A percentile compares a stretch with the other conserved stretches of the same genome.
These are phyloP conservation scores for Neofusicoccum ribis DNA, from an alignment of 2,329 filamentous ascomycete species.

Conservation along the genomic window DNA sequence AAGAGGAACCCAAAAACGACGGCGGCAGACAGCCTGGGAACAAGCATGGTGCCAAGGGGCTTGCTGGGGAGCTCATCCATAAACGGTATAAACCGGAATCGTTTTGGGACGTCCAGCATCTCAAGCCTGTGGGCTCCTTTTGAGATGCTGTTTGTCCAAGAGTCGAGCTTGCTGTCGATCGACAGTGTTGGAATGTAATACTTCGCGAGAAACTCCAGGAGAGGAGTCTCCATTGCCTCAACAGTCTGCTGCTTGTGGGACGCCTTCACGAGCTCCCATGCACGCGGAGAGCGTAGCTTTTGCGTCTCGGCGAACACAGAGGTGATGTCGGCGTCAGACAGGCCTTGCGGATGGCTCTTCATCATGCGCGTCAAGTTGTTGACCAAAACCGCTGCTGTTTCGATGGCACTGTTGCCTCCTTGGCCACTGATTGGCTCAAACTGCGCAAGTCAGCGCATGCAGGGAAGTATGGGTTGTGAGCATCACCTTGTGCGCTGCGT, in stretches of 20 bases:
- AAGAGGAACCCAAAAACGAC: neutral
- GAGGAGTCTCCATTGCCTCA: slow-evolving; percentile 9
- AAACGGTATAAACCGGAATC: neutral
- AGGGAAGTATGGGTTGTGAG: too few species aligned
- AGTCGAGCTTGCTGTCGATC: neutral
- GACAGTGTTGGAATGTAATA: slow-evolving; percentile 9
- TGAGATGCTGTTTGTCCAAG: neutral
- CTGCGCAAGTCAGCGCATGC: neutral
- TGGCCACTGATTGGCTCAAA: slow-evolving; percentile 25
- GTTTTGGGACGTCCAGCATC: slow-evolving; percentile 11
- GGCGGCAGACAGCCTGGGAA: neutral
- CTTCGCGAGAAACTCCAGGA: slow-evolving; percentile 10
- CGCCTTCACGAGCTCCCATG: neutral
- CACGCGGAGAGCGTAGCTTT: neutral
- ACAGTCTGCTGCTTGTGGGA: neutral
- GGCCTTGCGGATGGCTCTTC: neutral
- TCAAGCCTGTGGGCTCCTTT: slow-evolving; percentile 15
- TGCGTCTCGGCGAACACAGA: neutral
- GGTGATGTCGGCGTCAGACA: neutral
- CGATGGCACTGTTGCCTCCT: slow-evolving; percentile 28
- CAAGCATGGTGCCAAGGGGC: neutral
- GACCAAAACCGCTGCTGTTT: slow-evolving; percentile 26
- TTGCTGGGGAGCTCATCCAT: slow-evolving; percentile 17
- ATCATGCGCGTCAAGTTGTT: slow-evolving; percentile 4
- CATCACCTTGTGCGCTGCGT: slow-evolving; percentile 45